Base-by-base conservation (phyloP, 2,329 filamentous ascomycete species). In the Torrubiellomyces zombiae region DNA sequence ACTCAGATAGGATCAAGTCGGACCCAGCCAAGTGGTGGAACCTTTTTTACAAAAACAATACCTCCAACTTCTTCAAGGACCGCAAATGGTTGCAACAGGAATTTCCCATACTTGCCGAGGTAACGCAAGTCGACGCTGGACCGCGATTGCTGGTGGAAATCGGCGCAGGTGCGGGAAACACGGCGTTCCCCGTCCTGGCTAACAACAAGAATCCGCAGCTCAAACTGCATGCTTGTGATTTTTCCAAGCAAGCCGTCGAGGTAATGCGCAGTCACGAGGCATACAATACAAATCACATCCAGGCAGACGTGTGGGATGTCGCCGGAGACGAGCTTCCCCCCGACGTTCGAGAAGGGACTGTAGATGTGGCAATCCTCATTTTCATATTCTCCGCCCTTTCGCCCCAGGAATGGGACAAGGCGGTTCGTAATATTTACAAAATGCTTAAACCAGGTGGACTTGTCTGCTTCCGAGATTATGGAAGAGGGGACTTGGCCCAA, bases 1-100 rank as follows among this genome's bases (percentile, higher is more conserved):
- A 35, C 26, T 31, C 42, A 78, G 72, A 58, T 40, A 78, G 82
- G 37, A 94, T 94, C 60, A 95, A 94, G 48, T 60, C 64, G 22
- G 70, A 91, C 36, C 89, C 89, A 1, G 85, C 81, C 33, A 92
- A 83, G 51, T 95, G 83, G 81, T 98, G 89, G 89, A 89, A 98
- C 44, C 58, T 78, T 28, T 98, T 98, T 55, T 98, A 98, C 61
- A 85, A 89, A 55, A 93, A 95, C 56, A 95, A 98, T 53, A 80
- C 79, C 12, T 69, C 75, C 41, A 95, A 95, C 45, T 98, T 98
- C 55, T 98, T 98, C 70, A 98, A 98, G 55, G 79, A 98, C 47
- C 70, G 89, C 35, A 95, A 95, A 49, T 98, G 89, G 89, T 58
- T 98, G 16, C 76, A 78, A 35, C 86, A 95, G 50, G 89, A 98